A percentile compares a stretch with the other conserved stretches of the same genome.
Conservation (phyloP, 2,329 filamentous ascomycete genomes). For the Teratosphaeria gauchensis region DNA sequence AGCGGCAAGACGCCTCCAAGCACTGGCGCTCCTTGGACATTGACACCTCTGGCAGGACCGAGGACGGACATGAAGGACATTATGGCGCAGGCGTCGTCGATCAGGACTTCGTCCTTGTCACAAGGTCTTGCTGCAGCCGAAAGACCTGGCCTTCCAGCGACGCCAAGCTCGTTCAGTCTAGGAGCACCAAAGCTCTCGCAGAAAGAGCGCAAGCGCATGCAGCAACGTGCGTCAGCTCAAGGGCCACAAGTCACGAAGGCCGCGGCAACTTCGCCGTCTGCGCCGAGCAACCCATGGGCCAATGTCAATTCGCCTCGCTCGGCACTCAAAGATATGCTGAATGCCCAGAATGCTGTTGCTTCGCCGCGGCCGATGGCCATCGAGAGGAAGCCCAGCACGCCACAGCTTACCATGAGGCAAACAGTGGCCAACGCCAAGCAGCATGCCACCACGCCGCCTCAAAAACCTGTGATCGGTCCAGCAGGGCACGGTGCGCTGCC, state of each 20-base stretch:
- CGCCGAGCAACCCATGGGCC: constrained; percentile 50
- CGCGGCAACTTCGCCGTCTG: background rate
- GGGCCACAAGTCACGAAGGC: constrained; percentile 37
- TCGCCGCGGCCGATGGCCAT: background rate
- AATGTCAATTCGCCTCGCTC: constrained; percentile 42
- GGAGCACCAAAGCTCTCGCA: constrained; percentile 64
- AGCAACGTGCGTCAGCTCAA: constrained; percentile 39
- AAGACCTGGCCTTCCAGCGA: constrained; percentile 5
- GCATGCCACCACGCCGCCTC: constrained; percentile 3
- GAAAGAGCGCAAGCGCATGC: constrained; percentile 79
- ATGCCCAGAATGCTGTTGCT: constrained; percentile 9
- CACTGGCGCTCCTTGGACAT: constrained; percentile 41
- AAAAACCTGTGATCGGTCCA: constrained; percentile 10
- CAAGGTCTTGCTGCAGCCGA: constrained; percentile 27
- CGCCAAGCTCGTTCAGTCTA: constrained; percentile 19
- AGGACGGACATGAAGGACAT: constrained; percentile 71
- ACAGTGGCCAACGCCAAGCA: constrained; percentile 42
- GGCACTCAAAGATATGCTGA: constrained; percentile 42
- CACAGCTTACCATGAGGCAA: constrained; percentile 52
- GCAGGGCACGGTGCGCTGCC: constrained; percentile 13
- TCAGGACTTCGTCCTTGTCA: constrained; percentile 34
- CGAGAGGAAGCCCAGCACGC: constrained; percentile 23
- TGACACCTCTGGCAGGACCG: constrained; percentile 44
- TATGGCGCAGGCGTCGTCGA: constrained; percentile 52
- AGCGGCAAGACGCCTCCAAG: constrained; percentile 15